Evolutionary conservation across 1,139 yeast species (phyloP).

Genomic region (Groenewaldozyma auringiensis): DNA sequence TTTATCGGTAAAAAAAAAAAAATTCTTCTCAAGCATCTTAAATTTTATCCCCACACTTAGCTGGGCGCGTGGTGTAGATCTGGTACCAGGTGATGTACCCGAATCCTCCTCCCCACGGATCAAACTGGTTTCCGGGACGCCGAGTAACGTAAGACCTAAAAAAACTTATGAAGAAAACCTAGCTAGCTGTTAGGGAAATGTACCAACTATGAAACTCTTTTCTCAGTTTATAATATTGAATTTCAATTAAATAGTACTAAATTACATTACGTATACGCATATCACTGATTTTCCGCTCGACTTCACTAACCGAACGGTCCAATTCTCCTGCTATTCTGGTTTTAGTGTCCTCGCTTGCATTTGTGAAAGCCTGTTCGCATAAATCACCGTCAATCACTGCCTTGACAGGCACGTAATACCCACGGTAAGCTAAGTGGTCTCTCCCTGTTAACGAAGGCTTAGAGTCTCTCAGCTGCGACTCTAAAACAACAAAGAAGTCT

Average conservation of each 20-base stretch:
- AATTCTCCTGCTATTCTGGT: conserved; percentile 44
- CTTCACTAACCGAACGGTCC: conserved; percentile 51
- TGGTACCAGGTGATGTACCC: no score
- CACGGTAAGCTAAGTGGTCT: conserved; percentile 59
- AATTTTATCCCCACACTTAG: no score
- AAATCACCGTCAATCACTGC: conserved; percentile 84
- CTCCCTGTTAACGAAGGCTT: conserved; percentile 43
- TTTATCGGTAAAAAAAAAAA: neutral
- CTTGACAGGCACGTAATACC: conserved; percentile 72
- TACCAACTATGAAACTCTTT: no score
- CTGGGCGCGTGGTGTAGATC: no score
- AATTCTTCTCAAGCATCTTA: neutral
- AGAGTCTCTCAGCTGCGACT: conserved; percentile 40
- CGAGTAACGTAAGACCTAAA: no score
- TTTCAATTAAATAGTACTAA: no score
- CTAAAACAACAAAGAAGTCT: conserved; percentile 50
- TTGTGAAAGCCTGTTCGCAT: conserved; percentile 45
- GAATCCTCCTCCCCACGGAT: no score
- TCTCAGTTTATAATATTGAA: no score
- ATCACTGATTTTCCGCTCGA: conserved; percentile 54
- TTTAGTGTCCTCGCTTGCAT: conserved; percentile 37
- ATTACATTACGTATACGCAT: conserved; percentile 48
- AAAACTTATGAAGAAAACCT: no score
- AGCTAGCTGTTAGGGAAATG: no score
- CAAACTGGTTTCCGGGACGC: no score